Evolutionary conservation across 805 yeast species (phyloP).

Genomic region (Yarrowia bubula): DNA sequence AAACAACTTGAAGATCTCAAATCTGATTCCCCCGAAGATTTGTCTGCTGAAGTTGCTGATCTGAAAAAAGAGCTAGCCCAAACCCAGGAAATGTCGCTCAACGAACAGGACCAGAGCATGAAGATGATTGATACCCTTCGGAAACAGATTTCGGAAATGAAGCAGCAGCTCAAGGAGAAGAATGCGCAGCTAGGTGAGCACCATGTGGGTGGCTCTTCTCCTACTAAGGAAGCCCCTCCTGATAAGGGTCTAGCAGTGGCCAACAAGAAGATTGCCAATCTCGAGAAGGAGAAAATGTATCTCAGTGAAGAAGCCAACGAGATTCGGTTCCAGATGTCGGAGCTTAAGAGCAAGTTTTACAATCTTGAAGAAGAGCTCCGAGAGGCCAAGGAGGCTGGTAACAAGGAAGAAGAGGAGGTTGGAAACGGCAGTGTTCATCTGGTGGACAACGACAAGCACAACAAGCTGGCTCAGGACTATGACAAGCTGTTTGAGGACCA

Average conservation of each 20-base stretch:
- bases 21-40: slow-evolving; percentile 24
- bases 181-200: slow-evolving; percentile 15
- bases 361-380: slow-evolving; percentile 17
- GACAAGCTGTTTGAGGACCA: slow-evolving; percentile 23
- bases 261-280: slow-evolving; percentile 29
- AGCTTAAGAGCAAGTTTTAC: slow-evolving; percentile 27
- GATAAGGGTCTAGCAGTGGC: slow-evolving; percentile 9
- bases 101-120: slow-evolving; percentile 31
- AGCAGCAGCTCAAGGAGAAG: slow-evolving; percentile 30
- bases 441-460: slow-evolving; percentile 35
- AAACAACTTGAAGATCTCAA: background rate
- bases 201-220: slow-evolving; percentile 1
- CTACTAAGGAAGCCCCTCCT: background rate
- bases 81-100: slow-evolving; percentile 25
- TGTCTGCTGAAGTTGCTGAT: slow-evolving; percentile 31
- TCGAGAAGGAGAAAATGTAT: slow-evolving; percentile 36
- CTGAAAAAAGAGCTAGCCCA: slow-evolving; percentile 18
- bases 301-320: slow-evolving; percentile 35
- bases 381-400: slow-evolving; percentile 20
- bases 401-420: slow-evolving; percentile 22
- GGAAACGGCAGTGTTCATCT: slow-evolving; percentile 36
- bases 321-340: slow-evolving; percentile 26
- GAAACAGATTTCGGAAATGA: slow-evolving; percentile 33
- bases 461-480: slow-evolving; percentile 7
- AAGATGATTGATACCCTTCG: slow-evolving; percentile 31